These are phyloP conservation scores for Coniosporium apollinis DNA, from an alignment of 495 filamentous ascomycete genomes.

Conservation along the genomic window DNA sequence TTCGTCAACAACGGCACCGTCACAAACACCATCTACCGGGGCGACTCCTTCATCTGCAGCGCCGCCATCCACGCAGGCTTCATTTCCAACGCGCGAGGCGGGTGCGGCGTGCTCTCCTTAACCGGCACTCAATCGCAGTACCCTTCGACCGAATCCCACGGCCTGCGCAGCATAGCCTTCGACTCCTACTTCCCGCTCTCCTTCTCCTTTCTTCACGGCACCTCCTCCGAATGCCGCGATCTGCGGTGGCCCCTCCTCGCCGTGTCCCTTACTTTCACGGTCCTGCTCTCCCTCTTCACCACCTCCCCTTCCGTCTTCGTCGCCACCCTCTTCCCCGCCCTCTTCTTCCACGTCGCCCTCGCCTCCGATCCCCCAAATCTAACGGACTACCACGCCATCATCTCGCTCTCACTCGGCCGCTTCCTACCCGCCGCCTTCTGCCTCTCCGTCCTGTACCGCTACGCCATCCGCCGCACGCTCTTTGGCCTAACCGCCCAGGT, in stretches of 20 bases:
- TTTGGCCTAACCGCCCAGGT: slow-evolving; percentile 23
- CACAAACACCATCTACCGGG: slow-evolving; percentile 19
- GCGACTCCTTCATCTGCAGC: slow-evolving; percentile 27
- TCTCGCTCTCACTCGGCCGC: slow-evolving; percentile 23
- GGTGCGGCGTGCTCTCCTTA: slow-evolving; percentile 24
- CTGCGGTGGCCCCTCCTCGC: slow-evolving; percentile 27
- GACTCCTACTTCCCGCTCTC: slow-evolving; percentile 26
- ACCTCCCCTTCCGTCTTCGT: slow-evolving; percentile 27
- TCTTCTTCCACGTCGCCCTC: slow-evolving; percentile 28
- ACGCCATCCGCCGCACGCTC: slow-evolving; percentile 27
- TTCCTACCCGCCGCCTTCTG: slow-evolving; percentile 27
- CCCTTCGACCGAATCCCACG: slow-evolving; percentile 16
- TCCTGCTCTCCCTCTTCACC: slow-evolving; percentile 24
- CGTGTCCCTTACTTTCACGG: slow-evolving; percentile 23
- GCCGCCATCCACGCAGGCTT: slow-evolving; percentile 27
- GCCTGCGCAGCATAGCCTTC: slow-evolving; percentile 22
- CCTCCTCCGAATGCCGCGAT: slow-evolving; percentile 21
- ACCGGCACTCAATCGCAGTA: slow-evolving; percentile 21
- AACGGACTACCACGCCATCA: slow-evolving; percentile 26
- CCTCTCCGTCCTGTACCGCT: slow-evolving; percentile 22
- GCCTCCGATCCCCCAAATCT: slow-evolving; percentile 25
- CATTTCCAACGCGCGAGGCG: slow-evolving; percentile 20
- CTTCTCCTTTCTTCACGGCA: slow-evolving; percentile 24
- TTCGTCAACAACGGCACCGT: slow-evolving; percentile 7
- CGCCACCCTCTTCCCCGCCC: slow-evolving; percentile 19